These are phyloP conservation scores for Moesziomyces sp. DNA, from an alignment of 1,284 basidiomycete species.

Conservation along the genomic window DNA sequence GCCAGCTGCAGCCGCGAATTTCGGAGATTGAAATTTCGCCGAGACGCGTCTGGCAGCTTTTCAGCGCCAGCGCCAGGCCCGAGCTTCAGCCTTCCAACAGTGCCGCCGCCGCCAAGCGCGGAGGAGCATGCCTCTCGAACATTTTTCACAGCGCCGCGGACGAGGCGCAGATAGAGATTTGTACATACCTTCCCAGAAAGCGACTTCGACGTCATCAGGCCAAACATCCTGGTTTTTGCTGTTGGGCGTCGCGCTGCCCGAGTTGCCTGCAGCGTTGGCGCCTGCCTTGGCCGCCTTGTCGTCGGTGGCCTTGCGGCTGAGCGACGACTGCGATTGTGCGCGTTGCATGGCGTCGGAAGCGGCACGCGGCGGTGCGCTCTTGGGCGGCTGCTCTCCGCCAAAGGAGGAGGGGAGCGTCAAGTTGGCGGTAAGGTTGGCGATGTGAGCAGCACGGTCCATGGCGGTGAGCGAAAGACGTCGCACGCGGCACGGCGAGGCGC, in stretches of 20 bases:
- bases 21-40: constrained; percentile 32
- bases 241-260: constrained; percentile 19
- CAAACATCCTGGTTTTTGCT: constrained; percentile 68
- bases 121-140: not conserved
- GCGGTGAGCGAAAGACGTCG: constrained; percentile 43
- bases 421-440: constrained; percentile 53
- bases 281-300: constrained; percentile 19
- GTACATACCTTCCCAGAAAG: constrained; percentile 68
- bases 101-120: constrained; percentile 3
- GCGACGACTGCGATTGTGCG: constrained; percentile 30
- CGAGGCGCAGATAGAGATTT: not conserved
- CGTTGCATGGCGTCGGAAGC: constrained; percentile 50
- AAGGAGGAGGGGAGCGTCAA: constrained; percentile 34
- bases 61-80: not conserved
- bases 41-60: constrained; percentile 21
- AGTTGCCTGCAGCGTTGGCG: constrained; percentile 10
- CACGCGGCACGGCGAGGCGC: constrained; percentile 30
- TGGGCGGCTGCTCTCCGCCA: constrained; percentile 34
- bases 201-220: constrained; percentile 69
- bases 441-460: constrained; percentile 36
- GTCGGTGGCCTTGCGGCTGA: constrained; percentile 5
- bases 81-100: constrained; percentile 24
- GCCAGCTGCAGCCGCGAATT: constrained; percentile 8
- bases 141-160: not conserved
- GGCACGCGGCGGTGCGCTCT: constrained; percentile 45